Percentiles rank a stretch among this genome's conserved stretches.
phyloP scores from a whole-genome alignment of 2,329 filamentous ascomycete genomes.

The Atkinsonella texensis region DNA sequence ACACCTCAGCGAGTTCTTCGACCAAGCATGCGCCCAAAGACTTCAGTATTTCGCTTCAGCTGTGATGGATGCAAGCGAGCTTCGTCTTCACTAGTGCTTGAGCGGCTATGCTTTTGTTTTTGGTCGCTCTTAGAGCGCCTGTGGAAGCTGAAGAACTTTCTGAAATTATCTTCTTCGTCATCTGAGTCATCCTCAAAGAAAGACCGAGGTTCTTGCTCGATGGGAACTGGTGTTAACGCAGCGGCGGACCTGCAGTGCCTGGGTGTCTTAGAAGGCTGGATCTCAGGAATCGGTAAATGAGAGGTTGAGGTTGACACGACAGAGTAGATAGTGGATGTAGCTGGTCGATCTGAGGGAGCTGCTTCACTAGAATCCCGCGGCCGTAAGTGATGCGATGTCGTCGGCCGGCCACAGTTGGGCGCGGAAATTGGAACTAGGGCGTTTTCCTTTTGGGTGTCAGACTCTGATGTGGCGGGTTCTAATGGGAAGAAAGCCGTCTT shows the following conservation, averaged over 20 bases:
- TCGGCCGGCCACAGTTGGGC: constrained; percentile 6
- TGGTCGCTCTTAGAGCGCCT: constrained; percentile 24
- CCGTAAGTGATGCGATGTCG: neutral
- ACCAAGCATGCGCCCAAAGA: constrained; percentile 27
- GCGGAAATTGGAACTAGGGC: constrained; percentile 7
- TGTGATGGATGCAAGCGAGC: neutral
- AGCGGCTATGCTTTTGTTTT: constrained; percentile 7
- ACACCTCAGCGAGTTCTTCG: constrained; percentile 14
- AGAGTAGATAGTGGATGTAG: constrained; percentile 10
- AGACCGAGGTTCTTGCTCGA: constrained; percentile 22
- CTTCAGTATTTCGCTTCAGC: constrained; percentile 20
- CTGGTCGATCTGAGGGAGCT: neutral
- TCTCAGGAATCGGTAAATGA: constrained; percentile 10
- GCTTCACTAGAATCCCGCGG: neutral
- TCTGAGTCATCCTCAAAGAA: constrained; percentile 39
- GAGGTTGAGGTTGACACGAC: constrained; percentile 14
- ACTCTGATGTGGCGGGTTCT: constrained; percentile 1
- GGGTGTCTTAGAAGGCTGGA: constrained; percentile 11
- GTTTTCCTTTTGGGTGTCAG: neutral
- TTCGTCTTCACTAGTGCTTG: neutral
- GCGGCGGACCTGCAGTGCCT: constrained; percentile 17
- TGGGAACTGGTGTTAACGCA: constrained; percentile 11
- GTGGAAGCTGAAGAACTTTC: constrained; percentile 30
- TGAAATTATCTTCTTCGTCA: constrained; percentile 18
- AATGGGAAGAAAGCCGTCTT: constrained; percentile 4